A percentile compares a stretch with the other conserved stretches of the same genome.
Conservation (phyloP, 805 yeast species). For the Starmerella kuoi region DNA sequence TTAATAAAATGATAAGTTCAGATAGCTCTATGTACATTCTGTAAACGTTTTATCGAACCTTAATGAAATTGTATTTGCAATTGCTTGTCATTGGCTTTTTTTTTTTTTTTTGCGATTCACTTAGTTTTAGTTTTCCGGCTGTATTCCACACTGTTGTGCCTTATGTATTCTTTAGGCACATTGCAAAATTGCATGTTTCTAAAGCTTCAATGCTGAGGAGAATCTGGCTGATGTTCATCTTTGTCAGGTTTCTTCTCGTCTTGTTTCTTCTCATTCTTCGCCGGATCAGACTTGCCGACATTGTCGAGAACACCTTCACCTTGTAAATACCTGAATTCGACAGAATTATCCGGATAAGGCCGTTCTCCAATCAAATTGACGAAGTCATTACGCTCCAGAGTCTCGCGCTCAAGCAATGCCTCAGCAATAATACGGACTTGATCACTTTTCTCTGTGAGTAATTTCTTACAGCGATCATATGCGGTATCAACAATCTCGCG, state of each 20-base stretch:
- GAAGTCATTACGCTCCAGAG: slow-evolving; percentile 89
- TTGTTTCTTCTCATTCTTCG: too few species aligned
- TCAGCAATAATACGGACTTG: slow-evolving; percentile 82
- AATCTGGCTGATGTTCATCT: too few species aligned
- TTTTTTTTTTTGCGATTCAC: not conserved
- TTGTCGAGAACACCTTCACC: slow-evolving; percentile 23
- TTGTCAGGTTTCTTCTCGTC: too few species aligned
- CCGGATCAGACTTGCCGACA: slow-evolving; percentile 4
- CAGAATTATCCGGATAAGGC: slow-evolving; percentile 45
- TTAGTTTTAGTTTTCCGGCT: too few species aligned
- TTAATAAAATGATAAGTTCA: too few species aligned
- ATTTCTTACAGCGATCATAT: slow-evolving; percentile 53
- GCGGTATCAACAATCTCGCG: slow-evolving; percentile 65
- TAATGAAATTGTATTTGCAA: not conserved
- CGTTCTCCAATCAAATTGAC: slow-evolving; percentile 77
- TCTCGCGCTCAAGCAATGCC: slow-evolving; percentile 74
- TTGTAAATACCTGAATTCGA: slow-evolving; percentile 24
- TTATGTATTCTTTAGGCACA: too few species aligned
- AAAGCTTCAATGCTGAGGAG: too few species aligned
- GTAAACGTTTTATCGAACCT: too few species aligned
- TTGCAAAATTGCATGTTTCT: too few species aligned
- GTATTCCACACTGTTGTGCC: too few species aligned
- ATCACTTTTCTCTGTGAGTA: slow-evolving; percentile 55
- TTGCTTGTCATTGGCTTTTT: not conserved
- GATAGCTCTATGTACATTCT: too few species aligned